Evolutionary conservation across 2,329 filamentous ascomycete genomes (phyloP).

Genomic region (Microdochium trichocladiopsis): DNA sequence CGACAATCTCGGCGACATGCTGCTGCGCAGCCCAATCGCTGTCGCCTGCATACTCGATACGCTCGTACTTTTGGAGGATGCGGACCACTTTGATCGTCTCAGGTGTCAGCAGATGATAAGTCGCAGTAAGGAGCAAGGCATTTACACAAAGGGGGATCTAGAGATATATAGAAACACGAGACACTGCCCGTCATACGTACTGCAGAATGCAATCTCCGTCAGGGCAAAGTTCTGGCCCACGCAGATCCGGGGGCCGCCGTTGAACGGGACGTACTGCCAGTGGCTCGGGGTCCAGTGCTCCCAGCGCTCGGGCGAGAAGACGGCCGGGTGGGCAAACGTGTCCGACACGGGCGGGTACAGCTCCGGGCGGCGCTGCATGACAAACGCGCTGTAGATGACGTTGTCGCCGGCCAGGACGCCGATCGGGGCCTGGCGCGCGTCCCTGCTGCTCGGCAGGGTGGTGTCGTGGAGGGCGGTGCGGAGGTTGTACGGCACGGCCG

Average conservation of each 20-base stretch:
- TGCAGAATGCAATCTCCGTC: constrained; percentile 46
- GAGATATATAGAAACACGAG: no score
- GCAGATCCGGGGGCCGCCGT: constrained; percentile 46
- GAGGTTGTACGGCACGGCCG: constrained; percentile 52
- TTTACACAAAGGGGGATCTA: no score
- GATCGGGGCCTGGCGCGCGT: constrained; percentile 24
- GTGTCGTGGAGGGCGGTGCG: constrained; percentile 16
- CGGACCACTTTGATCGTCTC: constrained; percentile 27
- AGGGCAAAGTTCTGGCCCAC: constrained; percentile 54
- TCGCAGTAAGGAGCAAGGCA: not conserved
- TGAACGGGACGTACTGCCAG: constrained; percentile 49
- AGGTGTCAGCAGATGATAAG: not conserved
- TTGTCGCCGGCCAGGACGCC: constrained; percentile 37
- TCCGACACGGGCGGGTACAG: constrained; percentile 37
- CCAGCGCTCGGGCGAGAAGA: constrained; percentile 44
- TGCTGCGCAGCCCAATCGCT: constrained; percentile 34
- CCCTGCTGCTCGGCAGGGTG: constrained; percentile 7
- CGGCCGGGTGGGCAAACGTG: constrained; percentile 24
- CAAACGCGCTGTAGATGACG: constrained; percentile 41
- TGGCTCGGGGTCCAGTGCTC: constrained; percentile 41
- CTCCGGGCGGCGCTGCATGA: constrained; percentile 42
- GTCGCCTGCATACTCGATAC: constrained; percentile 37
- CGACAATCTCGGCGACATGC: constrained; percentile 35
- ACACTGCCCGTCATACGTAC: no score
- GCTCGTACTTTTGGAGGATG: constrained; percentile 53